Percentiles rank a stretch among this genome's conserved stretches.
Evolutionary conservation across 2,329 filamentous ascomycete genomes (phyloP).

Genomic region (Xylariaceae sp.): DNA sequence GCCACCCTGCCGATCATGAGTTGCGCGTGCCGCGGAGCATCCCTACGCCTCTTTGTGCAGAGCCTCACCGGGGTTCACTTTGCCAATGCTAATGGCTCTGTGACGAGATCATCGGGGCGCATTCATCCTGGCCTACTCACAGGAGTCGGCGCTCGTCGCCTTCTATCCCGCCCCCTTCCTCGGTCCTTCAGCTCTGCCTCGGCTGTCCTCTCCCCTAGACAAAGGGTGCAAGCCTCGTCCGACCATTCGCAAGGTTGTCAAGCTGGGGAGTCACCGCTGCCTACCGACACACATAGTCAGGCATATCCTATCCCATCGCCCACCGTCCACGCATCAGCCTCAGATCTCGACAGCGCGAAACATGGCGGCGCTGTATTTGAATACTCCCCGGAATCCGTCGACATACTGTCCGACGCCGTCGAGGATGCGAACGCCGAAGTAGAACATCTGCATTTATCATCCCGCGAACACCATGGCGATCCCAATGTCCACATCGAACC

Average conservation of each 20-base stretch:
- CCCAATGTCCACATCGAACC: background rate
- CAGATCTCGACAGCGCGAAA: conserved; percentile 12
- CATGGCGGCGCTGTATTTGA: conserved; percentile 26
- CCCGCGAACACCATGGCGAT: background rate
- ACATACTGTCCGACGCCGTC: conserved; percentile 8
- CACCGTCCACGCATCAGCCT: too few relatives aligned
- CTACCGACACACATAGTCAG: background rate
- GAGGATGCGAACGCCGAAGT: background rate
- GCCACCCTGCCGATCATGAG: conserved; percentile 31
- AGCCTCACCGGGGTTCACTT: conserved; percentile 32
- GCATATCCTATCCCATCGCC: too few relatives aligned
- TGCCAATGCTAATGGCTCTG: conserved; percentile 12
- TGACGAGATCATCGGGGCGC: conserved; percentile 9
- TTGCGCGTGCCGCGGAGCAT: conserved; percentile 42
- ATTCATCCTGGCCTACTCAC: conserved; percentile 8
- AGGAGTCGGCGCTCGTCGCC: conserved; percentile 5
- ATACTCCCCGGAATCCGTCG: conserved; percentile 31
- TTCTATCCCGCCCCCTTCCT: conserved; percentile 6
- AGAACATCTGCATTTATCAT: background rate
- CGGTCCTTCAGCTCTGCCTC: conserved; percentile 20
- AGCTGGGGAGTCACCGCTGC: conserved; percentile 2
- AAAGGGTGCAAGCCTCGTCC: conserved; percentile 1
- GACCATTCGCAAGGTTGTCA: too few relatives aligned
- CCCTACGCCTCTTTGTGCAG: conserved; percentile 45
- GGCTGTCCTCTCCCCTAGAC: conserved; percentile 10